Evolutionary conservation across 805 yeast species (phyloP).

Genomic region (Metschnikowia continentalis): DNA sequence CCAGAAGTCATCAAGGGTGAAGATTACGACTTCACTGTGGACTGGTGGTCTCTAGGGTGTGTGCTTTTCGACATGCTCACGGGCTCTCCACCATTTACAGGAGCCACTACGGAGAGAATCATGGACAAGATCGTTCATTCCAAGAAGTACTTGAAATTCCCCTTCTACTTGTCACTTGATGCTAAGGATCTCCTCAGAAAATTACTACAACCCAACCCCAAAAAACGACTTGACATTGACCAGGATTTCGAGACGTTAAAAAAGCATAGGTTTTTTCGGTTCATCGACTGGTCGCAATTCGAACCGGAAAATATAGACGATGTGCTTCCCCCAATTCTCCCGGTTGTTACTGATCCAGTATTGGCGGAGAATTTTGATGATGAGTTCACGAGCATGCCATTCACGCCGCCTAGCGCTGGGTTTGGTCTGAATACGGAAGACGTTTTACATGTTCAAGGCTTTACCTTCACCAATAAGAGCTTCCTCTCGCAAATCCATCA

Average conservation of each 20-base stretch:
- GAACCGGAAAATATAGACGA: slow-evolving; percentile 41
- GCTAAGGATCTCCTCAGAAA: slow-evolving; percentile 72
- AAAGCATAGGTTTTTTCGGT: slow-evolving; percentile 71
- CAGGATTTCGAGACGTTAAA: slow-evolving; percentile 50
- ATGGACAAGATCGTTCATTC: slow-evolving; percentile 66
- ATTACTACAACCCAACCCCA: slow-evolving; percentile 64
- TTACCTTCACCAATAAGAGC: slow-evolving; percentile 39
- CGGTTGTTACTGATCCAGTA: slow-evolving; percentile 74
- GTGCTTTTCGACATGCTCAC: slow-evolving; percentile 74
- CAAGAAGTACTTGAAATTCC: slow-evolving; percentile 57
- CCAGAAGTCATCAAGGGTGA: slow-evolving; percentile 82
- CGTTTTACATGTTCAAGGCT: slow-evolving; percentile 38
- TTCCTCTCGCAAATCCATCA: slow-evolving; percentile 13
- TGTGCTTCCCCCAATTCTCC: slow-evolving; percentile 73
- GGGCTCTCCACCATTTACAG: slow-evolving; percentile 87
- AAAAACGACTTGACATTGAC: slow-evolving; percentile 53
- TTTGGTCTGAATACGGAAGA: slow-evolving; percentile 18
- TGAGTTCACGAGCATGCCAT: slow-evolving; percentile 70
- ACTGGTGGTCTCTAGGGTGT: slow-evolving; percentile 93
- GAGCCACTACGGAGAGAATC: slow-evolving; percentile 70
- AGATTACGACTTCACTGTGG: slow-evolving; percentile 74
- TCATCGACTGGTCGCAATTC: slow-evolving; percentile 63
- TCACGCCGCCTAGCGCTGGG: slow-evolving; percentile 24
- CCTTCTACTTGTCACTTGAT: slow-evolving; percentile 72
- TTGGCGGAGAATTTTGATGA: slow-evolving; percentile 81